Base-by-base conservation (phyloP, 2,329 filamentous ascomycete genomes). In the Xylaria sp. region DNA sequence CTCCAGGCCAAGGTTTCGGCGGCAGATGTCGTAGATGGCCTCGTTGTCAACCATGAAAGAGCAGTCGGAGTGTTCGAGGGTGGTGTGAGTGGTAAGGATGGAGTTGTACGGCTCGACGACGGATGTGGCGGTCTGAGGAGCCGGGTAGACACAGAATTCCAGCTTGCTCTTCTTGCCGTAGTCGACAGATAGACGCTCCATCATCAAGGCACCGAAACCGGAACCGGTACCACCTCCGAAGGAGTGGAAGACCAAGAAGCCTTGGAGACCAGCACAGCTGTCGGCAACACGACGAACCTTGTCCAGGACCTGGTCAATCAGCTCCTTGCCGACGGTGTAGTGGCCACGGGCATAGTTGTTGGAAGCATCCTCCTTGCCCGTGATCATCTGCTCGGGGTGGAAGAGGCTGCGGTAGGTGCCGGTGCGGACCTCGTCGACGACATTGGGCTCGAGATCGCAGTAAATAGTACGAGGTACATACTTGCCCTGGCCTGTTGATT, bases 101-200 rank as follows among this genome's bases (percentile, higher is more conserved):
- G 94, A 97, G 87, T 99, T 99, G 87, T 99, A 99, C 57, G 94
- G 94, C 87, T 99, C 94, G 63, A 99, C 94, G 58, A 99, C 93
- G 41, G 94, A 95, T 70, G 93, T 97, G 67, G 93, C 91, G 66
- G 94, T 94, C 82, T 96, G 92, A 57, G 94, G 94, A 66, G 94
- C 92, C 71, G 94, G 94, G 83, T 99, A 99, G 72, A 99, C 92
- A 72, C 92, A 96, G 85, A 99, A 99, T 80, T 99, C 94, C 63
- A 99, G 86, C 88, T 99, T 99, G 86, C 90, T 95, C 89, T 99
- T 99, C 89, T 99, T 99, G 83, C 94, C 93, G 74, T 97, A 99
- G 80, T 99, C 94, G 71, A 97, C 91, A 34, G 94, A 97, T 60
- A 99, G 87, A 74, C 94, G 93, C 84, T 99, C 94, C 92, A 99